Percentiles rank a stretch among this genome's conserved stretches.
Conservation (phyloP, 305 asterid species). For the Rubia balearica region DNA sequence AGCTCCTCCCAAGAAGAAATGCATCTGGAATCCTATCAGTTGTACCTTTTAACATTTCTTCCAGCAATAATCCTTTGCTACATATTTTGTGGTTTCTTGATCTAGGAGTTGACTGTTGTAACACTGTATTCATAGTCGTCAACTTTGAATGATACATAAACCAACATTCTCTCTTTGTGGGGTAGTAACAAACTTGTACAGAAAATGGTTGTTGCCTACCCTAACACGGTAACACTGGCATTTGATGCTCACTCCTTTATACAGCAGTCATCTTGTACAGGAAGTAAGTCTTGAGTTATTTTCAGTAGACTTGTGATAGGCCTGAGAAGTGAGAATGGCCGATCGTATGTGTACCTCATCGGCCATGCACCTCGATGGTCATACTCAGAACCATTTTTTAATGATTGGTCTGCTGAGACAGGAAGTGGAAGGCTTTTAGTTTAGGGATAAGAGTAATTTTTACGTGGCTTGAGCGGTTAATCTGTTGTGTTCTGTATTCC, state of each 20-base stretch:
- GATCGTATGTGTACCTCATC: too few species aligned
- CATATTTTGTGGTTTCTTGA: constrained; percentile 22
- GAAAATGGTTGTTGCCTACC: constrained; percentile 18
- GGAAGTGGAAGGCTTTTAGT: too few species aligned
- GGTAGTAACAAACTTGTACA: constrained; percentile 36
- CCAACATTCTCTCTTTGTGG: constrained; percentile 15
- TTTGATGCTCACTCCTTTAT: neutral
- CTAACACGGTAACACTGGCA: neutral
- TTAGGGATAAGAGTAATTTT: too few species aligned
- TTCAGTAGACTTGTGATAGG: too few species aligned
- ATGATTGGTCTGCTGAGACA: too few species aligned
- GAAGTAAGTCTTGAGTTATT: neutral
- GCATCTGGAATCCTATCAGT: constrained; percentile 21
- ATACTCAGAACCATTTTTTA: too few species aligned
- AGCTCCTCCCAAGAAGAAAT: constrained; percentile 11
- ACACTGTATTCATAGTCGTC: constrained; percentile 29
- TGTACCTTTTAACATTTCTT: constrained; percentile 15
- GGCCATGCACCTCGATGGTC: too few species aligned
- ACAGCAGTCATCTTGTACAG: constrained; percentile 9
- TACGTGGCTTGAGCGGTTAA: too few species aligned
- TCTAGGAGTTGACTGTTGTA: constrained; percentile 25
- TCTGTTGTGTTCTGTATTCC: too few species aligned
- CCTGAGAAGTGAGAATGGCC: too few species aligned
- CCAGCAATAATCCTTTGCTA: constrained; percentile 7
- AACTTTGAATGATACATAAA: constrained; percentile 21